Evolutionary conservation across 2,329 filamentous ascomycete species (phyloP).

Genomic region (Ceratocystis huliohia): DNA sequence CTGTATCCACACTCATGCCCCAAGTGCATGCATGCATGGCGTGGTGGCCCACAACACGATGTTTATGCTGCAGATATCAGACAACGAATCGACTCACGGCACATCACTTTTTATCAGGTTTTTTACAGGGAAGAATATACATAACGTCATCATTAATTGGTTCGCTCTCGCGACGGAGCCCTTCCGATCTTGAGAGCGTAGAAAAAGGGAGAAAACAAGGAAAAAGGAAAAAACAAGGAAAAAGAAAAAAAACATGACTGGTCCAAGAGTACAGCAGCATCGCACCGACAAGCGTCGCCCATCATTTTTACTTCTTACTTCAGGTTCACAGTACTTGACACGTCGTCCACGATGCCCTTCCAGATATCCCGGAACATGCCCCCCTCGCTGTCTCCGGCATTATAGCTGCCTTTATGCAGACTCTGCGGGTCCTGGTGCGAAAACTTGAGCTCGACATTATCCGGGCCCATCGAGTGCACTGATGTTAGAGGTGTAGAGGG

Average conservation of each 20-base stretch:
- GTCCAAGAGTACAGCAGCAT: neutral
- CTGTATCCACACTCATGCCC: too few species aligned
- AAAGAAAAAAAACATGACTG: neutral
- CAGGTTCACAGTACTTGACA: conserved; percentile 23
- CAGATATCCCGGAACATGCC: conserved; percentile 44
- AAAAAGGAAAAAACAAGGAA: neutral
- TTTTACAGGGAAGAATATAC: neutral
- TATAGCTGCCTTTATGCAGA: conserved; percentile 26
- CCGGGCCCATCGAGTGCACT: conserved; percentile 45
- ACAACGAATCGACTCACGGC: neutral
- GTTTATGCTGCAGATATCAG: neutral
- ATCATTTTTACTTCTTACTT: neutral
- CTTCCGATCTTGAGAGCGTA: conserved; percentile 13
- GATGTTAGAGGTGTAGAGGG: conserved; percentile 41
- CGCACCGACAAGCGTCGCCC: too few species aligned
- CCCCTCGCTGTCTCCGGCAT: conserved; percentile 23
- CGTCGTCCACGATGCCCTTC: conserved; percentile 44
- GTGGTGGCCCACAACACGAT: neutral
- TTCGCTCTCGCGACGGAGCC: neutral
- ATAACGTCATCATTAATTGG: conserved; percentile 10
- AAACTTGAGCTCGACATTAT: conserved; percentile 44
- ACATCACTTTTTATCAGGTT: neutral
- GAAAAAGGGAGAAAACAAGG: neutral
- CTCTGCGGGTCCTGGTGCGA: conserved; percentile 29
- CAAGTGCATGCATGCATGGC: neutral